Evolutionary conservation across 257 asterid species (phyloP), one percentile per base, ranked within the genome.

Genomic region (Echites panduratus): DNA sequence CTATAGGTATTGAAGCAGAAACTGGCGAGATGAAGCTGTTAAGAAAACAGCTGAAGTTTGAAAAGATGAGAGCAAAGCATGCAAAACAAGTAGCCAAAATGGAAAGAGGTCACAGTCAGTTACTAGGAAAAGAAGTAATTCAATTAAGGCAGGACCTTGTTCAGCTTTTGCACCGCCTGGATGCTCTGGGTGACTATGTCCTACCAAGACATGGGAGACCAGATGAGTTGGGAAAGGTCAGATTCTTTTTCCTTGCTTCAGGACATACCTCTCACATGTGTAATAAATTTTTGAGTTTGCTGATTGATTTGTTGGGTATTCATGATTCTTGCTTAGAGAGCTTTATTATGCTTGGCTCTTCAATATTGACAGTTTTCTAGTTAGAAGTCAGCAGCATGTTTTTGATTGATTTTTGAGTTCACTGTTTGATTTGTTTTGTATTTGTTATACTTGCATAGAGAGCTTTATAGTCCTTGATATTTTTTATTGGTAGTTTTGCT

Each of bases 11-110:
- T 52, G 61, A 72, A 56, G 71, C 75, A 71, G 89, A 89, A 82
- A 73, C 85, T 69, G 91, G 86, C 73, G 73, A 82, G 50, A 80
- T 86, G 70, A 84, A 84, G 77, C 78, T 86, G 75, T 79, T 88
- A 47, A 81, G 76, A 75, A 81, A 89, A 80, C 87, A 84, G 58
- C 73, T 91, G 84, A 85, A 88, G 82, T 84, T 91, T 71, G 97
- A 89, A 83, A 89, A 85, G 82, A 77, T 56, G 85, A 83, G 82
- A 35, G 85, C 79, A 72, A 94, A 87, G 86, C 93, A 88, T 80
- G 95, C 97, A 72, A 83, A 87, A 77, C 71, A 86, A 81, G 87
- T 81, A 26, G 84, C 91, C 9, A 82, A 83, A 74, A 71, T 85
- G 75, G 97, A 89, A 86, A 85, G 80, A 66, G 58, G 70, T 64